phyloP scores from a whole-genome alignment of 306 rosid species.

The Malus asiatica region DNA sequence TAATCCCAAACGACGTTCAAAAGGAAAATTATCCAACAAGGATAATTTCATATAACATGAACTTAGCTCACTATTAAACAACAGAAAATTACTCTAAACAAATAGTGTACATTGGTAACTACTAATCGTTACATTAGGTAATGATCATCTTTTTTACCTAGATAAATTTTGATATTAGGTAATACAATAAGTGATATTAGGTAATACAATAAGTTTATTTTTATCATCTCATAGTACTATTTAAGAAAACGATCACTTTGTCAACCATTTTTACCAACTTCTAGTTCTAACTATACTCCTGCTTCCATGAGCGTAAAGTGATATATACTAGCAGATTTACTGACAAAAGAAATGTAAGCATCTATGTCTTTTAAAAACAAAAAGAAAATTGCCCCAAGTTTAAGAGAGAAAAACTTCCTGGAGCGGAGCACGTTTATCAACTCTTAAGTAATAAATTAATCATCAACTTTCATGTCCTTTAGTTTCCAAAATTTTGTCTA shows the following conservation, averaged over 20 bases:
- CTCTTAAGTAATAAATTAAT: no score
- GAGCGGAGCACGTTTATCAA: no score
- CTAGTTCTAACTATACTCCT: neutral
- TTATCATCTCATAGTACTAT: neutral
- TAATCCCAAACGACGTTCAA: neutral
- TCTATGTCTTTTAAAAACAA: neutral
- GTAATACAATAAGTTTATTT: neutral
- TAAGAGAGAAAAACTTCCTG: no score
- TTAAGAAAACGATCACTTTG: neutral
- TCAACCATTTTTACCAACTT: neutral
- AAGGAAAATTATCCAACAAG: neutral
- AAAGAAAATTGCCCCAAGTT: neutral
- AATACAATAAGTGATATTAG: neutral
- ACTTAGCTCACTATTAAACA: neutral
- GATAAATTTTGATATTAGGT: neutral
- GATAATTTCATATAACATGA: neutral
- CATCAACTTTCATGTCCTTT: no score
- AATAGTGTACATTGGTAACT: neutral
- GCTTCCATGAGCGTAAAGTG: no score
- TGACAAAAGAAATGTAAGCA: neutral
- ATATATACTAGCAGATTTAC: neutral
- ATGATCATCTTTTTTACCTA: neutral
- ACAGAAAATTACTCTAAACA: neutral
- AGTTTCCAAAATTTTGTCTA: no score
- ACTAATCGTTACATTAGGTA: neutral